Percentiles rank a stretch among this genome's conserved stretches.
These are phyloP conservation scores for Gloeostereum incarnatum DNA, from an alignment of 768 basidiomycete species.

Conservation along the genomic window DNA sequence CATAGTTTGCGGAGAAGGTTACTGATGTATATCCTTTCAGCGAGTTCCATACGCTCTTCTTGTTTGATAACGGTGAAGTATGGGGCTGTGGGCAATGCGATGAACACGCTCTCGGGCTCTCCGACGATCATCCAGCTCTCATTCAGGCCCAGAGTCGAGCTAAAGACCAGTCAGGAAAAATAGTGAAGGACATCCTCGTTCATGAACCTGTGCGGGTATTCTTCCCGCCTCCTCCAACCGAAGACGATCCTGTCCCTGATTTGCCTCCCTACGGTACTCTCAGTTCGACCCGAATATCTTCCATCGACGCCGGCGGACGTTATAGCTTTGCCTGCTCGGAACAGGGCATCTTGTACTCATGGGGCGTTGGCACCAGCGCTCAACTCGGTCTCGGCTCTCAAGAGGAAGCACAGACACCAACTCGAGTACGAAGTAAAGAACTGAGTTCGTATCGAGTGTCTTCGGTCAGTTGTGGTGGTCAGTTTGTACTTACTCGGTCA, in stretches of 20 bases:
- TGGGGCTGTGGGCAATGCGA: slow-evolving; percentile 9
- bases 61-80: slow-evolving; percentile 10
- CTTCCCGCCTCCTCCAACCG: slow-evolving; percentile 9
- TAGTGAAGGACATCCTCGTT: slow-evolving; percentile 6
- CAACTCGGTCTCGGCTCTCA: slow-evolving; percentile 10
- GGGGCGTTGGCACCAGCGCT: slow-evolving; percentile 10
- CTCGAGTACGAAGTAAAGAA: slow-evolving; percentile 7
- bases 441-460: slow-evolving; percentile 3
- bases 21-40: background rate
- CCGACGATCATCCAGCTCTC: slow-evolving; percentile 6
- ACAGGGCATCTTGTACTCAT: slow-evolving; percentile 7
- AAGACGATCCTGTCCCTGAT: slow-evolving; percentile 1
- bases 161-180: background rate
- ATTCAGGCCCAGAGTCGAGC: background rate
- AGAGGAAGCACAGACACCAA: slow-evolving; percentile 8
- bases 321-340: slow-evolving; percentile 9
- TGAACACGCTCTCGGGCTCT: slow-evolving; percentile 7
- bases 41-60: slow-evolving; percentile 11
- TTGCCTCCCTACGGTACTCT: slow-evolving; percentile 2
- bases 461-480: slow-evolving; percentile 8
- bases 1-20: background rate
- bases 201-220: slow-evolving; percentile 8
- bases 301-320: slow-evolving; percentile 8
- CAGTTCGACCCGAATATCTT: slow-evolving; percentile 7
- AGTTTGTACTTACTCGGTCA: slow-evolving; percentile 8